Evolutionary conservation across 2,329 filamentous ascomycete genomes (phyloP), one percentile per base, ranked within the genome.

Genomic region (Elsinoe fawcettii): DNA sequence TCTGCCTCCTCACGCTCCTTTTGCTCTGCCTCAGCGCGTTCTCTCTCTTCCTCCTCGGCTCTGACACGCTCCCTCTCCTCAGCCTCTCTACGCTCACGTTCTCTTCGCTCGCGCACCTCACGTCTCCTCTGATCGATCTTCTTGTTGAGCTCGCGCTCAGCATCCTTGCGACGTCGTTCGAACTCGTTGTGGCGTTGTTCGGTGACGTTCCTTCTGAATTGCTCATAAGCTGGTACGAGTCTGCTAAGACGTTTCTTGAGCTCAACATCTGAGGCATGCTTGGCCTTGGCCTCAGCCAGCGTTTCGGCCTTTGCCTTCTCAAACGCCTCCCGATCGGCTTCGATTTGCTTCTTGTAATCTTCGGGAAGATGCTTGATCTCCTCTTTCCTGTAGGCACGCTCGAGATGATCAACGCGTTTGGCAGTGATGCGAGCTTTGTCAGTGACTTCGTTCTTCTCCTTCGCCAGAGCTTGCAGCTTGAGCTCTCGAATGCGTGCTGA

Each of bases 331-430:
- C 86, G 72, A 68, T 99, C 93, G 58, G 75, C 77, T 69, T 90
- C 82, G 69, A 86, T 85, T 75, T 99, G 93, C 65, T 77, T 79
- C 62, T 88, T 86, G 69, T 95, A 96, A 68, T 99, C 93, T 53
- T 85, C 84, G 58, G 84, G 78, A 59, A 97, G 77, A 74, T 96
- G 92, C 82, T 96, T 96, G 68, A 86, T 76, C 74, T 99, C 93
- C 75, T 97, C 93, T 72, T 92, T 89, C 67, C 93, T 86, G 81
- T 95, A 95, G 36, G 93, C 93, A 77, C 93, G 88, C 78, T 99
- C 93, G 66, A 99, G 77, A 75, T 99, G 92, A 70, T 99, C 93
- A 66, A 96, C 88, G 63, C 93, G 87, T 83, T 96, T 97, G 71
- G 87, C 90, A 60, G 91, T 95, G 66, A 95, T 84, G 66, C 90